Conservation (phyloP, 179 eudicot species). For the Amaranthus tricolor region DNA sequence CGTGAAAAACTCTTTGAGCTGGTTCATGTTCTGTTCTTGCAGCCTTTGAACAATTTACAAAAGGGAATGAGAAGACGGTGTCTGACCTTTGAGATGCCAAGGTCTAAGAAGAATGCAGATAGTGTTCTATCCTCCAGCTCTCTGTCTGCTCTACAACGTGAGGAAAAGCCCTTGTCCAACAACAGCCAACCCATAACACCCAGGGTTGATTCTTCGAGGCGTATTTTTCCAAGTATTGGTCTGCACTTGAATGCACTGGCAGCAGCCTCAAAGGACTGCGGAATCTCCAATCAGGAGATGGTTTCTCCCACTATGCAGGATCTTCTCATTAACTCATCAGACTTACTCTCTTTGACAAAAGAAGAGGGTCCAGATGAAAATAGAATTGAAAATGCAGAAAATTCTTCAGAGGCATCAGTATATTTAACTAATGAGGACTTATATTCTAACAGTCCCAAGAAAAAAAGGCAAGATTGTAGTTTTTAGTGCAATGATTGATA, state of each 20-base stretch:
- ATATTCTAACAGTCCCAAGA: slow-evolving; percentile 75
- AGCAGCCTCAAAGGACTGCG: slow-evolving; percentile 49
- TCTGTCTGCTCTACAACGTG: slow-evolving; percentile 32
- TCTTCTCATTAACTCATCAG: slow-evolving; percentile 27
- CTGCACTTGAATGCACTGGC: slow-evolving; percentile 91
- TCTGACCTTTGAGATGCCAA: slow-evolving; percentile 75
- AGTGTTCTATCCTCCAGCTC: slow-evolving; percentile 40
- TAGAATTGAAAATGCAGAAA: slow-evolving; percentile 42
- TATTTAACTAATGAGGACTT: slow-evolving; percentile 41
- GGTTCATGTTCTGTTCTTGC: slow-evolving; percentile 22
- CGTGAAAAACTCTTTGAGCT: neutral
- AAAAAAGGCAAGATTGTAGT: slow-evolving; percentile 57
- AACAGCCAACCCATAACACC: slow-evolving; percentile 40
- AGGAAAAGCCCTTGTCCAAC: slow-evolving; percentile 30
- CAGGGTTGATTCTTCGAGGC: slow-evolving; percentile 47
- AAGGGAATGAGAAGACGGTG: slow-evolving; percentile 88
- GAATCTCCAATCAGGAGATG: slow-evolving; percentile 37
- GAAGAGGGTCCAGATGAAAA: slow-evolving; percentile 36
- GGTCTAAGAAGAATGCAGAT: slow-evolving; percentile 51
- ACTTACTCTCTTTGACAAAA: slow-evolving; percentile 33
- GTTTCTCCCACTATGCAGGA: slow-evolving; percentile 39
- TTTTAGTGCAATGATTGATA: neutral
- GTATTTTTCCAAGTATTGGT: slow-evolving; percentile 72
- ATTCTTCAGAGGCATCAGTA: slow-evolving; percentile 46
- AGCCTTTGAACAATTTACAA: slow-evolving; percentile 52